Conservation (phyloP, 1,284 basidiomycete species). For the Leccinum angustisporum region DNA sequence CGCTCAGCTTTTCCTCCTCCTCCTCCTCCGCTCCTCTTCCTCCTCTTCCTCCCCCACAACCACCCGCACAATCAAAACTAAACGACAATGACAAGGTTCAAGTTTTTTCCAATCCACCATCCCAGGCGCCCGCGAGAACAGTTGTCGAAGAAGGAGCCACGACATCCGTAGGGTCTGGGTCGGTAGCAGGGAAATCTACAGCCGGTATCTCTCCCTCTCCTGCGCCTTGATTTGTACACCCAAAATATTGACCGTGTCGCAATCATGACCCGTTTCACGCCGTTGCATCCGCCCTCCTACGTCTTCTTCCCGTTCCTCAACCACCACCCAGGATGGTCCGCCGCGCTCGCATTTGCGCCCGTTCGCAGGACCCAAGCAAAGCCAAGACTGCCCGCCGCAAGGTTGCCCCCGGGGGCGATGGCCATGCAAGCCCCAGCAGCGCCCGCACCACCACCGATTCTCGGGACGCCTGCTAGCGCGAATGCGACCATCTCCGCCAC, state of each 20-base stretch:
- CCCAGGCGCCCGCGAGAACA: slow-evolving; percentile 15
- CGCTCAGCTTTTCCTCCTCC: slow-evolving; percentile 39
- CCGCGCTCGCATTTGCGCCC: slow-evolving; percentile 82
- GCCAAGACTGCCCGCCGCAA: slow-evolving; percentile 46
- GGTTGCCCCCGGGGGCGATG: slow-evolving; percentile 64
- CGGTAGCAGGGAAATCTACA: slow-evolving; percentile 64
- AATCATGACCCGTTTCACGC: slow-evolving; percentile 34
- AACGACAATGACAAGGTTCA: slow-evolving; percentile 12
- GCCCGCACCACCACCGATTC: slow-evolving; percentile 15
- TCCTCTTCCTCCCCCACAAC: slow-evolving; percentile 13
- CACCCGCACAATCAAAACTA: slow-evolving; percentile 10
- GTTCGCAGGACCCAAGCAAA: slow-evolving; percentile 61
- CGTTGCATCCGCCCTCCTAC: slow-evolving; percentile 2
- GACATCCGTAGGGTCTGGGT: slow-evolving; percentile 28
- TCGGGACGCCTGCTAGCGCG: slow-evolving; percentile 14
- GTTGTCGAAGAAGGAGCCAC: slow-evolving; percentile 24
- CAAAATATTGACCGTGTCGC: slow-evolving; percentile 40
- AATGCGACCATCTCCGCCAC: slow-evolving; percentile 55
- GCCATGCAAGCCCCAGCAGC: slow-evolving; percentile 10
- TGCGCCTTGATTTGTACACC: slow-evolving; percentile 38
- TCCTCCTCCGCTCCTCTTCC: slow-evolving; percentile 4
- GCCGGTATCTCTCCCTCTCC: slow-evolving; percentile 67
- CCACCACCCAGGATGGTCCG: slow-evolving; percentile 67
- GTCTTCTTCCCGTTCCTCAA: slow-evolving; percentile 6
- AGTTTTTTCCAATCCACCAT: slow-evolving; percentile 4